Base-by-base conservation (phyloP, 768 basidiomycete genomes). In the Suillus luteus region DNA sequence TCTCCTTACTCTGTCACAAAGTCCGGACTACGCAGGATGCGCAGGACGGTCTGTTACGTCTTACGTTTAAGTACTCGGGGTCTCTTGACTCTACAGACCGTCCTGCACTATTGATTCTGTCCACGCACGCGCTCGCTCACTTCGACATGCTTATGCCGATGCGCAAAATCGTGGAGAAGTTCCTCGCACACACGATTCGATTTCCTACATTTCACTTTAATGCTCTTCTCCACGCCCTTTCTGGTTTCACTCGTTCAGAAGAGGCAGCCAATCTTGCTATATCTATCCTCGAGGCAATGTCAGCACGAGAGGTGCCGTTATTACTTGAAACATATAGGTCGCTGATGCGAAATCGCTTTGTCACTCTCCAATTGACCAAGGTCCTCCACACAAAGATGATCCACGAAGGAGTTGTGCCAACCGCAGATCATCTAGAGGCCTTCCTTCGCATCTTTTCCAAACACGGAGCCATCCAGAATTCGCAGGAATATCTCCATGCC, bases 141-240 rank as follows among this genome's bases (percentile, higher is more conserved):
- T 83, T 83, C 66, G 80, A 79, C 27, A 77, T 89, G 31, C 65
- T 84, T 15, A 63, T 79, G 2, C 80, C 83, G 0, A 75, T 88
- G 54, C 81, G 78, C 17, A 76, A 76, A 15, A 67, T 87, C 31
- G 69, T 84, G 11, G 72, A 81, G 40, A 71, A 73, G 15, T 81
- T 86, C 64, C 73, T 85, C 27, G 66, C 64, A 37, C 70, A 68
- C 22, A 44, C 63, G 35, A 68, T 70, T 11, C 52, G 58, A 10
- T 31, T 65, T 54, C 68, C 71, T 17, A 62, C 80, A 40, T 70
- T 74, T 46, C 59, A 78, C 62, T 86, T 83, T 76, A 88, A 88
- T 67, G 77, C 82, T 59, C 73, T 88, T 55, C 80, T 88, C 22
- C 79, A 80, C 58, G 81, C 85, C 5, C 72, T 88, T 31, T 78